Conservation (phyloP, 306 rosid species). For the Alnus rubra region DNA sequence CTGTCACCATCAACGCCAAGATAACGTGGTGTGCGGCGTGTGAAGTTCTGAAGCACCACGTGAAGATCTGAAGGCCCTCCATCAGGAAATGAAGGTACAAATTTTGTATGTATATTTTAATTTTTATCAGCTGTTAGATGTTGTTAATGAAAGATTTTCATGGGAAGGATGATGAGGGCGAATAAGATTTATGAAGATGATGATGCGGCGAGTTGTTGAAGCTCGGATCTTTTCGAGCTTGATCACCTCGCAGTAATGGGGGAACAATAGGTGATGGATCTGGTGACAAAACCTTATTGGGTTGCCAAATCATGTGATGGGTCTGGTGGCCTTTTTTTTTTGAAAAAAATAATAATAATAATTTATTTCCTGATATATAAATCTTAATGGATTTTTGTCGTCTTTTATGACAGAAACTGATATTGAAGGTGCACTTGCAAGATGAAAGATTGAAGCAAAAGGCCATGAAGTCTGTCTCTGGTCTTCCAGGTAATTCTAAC, state of each 20-base stretch:
- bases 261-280: constrained; percentile 36
- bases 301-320: not conserved
- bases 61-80: too few species aligned
- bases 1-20: too few species aligned
- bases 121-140: too few species aligned
- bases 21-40: too few species aligned
- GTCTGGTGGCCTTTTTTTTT: not conserved
- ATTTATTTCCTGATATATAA: too few species aligned
- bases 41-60: too few species aligned
- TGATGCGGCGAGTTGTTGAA: constrained; percentile 70
- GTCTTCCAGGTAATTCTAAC: constrained; percentile 53
- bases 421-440: constrained; percentile 47
- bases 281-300: not conserved
- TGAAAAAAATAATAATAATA: too few species aligned
- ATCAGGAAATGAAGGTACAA: too few species aligned
- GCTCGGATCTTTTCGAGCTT: constrained; percentile 95
- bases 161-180: not conserved
- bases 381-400: constrained; percentile 1
- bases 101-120: too few species aligned
- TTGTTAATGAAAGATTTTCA: constrained; percentile 28
- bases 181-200: constrained; percentile 33
- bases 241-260: constrained; percentile 65
- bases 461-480: constrained; percentile 71
- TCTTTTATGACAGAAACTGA: constrained; percentile 54
- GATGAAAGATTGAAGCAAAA: constrained; percentile 53